Evolutionary conservation across 371 early-diverging fungal genomes (phyloP), one percentile per base, ranked within the genome.

Genomic region (Funneliformis caledonium): DNA sequence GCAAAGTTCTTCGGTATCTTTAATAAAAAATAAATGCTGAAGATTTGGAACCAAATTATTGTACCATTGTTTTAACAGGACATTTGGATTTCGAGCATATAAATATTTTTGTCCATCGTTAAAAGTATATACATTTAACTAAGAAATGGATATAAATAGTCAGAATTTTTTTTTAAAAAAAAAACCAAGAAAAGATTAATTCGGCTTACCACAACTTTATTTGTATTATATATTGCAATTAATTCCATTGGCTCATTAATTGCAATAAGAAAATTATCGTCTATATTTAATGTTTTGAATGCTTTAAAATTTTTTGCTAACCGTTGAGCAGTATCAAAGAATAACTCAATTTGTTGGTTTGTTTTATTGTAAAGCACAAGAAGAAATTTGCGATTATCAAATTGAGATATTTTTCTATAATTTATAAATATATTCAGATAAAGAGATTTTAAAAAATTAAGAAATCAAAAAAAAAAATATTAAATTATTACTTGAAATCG

Each of bases 241-340:
- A 78, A 68, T 31, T 69, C 78, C 19, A 68, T 78, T n/a, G 69
- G 42, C 14, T 78, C 68, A 68, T 78, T 69, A 14, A 64, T 43
- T 0, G 78, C 78, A 19, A 72, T 45, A 47, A 68, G 78, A 56
- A 22, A 78, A 42, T 69, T 11, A 31, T 31, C 65, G 43, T 42
- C 50, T 0, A 42, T 19, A 50, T 69, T 42, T 1, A 78, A 48
- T 50, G 4, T 47, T 22, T 62, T 43, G 0, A 62, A 19, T 45
- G 76, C 12, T 78, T 37, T 60, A 42, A 78, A 10, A 26, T 11
- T 48, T 42, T 8, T 6, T n/a, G 26, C 19, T 26, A 78, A 43
- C 12, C 37, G 68, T 14, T 50, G 22, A 47, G 68, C 31, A 16
- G 12, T 78, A 37, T 78, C 78, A 69, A 56, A 78, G 45, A 19